Evolutionary conservation across 2,329 filamentous ascomycete species (phyloP).

Genomic region (Teratosphaeria destructans): DNA sequence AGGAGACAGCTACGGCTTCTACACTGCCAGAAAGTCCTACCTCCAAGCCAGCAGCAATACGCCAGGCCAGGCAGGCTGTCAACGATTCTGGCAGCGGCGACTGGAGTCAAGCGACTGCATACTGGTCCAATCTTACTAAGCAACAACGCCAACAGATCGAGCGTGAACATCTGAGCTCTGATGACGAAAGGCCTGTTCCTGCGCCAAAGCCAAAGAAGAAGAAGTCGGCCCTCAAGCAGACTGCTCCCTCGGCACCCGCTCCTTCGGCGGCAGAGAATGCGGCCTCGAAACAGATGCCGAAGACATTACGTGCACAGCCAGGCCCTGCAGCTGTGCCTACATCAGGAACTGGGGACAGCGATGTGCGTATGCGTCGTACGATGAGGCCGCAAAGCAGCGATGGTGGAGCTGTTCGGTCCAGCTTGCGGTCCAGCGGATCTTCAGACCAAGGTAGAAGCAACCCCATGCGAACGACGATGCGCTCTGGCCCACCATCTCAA

Average conservation of each 20-base stretch:
- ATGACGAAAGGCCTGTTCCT: slow-evolving; percentile 17
- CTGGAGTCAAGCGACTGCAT: slow-evolving; percentile 59
- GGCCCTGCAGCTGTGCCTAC: background rate
- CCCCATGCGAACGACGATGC: background rate
- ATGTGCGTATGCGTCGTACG: slow-evolving; percentile 26
- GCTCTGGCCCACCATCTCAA: background rate
- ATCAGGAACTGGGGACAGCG: slow-evolving; percentile 7
- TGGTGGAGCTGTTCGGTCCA: background rate
- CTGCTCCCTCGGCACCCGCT: slow-evolving; percentile 3
- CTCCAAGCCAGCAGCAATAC: slow-evolving; percentile 1
- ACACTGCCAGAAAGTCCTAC: slow-evolving; percentile 17
- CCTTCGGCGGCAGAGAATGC: background rate
- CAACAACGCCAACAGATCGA: slow-evolving; percentile 55
- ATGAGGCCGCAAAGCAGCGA: slow-evolving; percentile 29
- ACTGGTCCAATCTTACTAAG: slow-evolving; percentile 56
- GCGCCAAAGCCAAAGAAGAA: slow-evolving; percentile 31
- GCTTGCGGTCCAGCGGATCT: background rate
- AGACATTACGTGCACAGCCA: slow-evolving; percentile 24
- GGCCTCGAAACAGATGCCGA: slow-evolving; percentile 25
- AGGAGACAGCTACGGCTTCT: slow-evolving; percentile 1
- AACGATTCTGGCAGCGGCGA: slow-evolving; percentile 27
- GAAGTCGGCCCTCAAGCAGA: slow-evolving; percentile 23
- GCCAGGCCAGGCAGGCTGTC: background rate
- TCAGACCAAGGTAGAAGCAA: background rate
- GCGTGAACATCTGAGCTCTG: slow-evolving; percentile 34